A percentile compares a stretch with the other conserved stretches of the same genome.
These are phyloP conservation scores for Debaryomyces sp. DNA, from an alignment of 1,139 yeast species.

Conservation along the genomic window DNA sequence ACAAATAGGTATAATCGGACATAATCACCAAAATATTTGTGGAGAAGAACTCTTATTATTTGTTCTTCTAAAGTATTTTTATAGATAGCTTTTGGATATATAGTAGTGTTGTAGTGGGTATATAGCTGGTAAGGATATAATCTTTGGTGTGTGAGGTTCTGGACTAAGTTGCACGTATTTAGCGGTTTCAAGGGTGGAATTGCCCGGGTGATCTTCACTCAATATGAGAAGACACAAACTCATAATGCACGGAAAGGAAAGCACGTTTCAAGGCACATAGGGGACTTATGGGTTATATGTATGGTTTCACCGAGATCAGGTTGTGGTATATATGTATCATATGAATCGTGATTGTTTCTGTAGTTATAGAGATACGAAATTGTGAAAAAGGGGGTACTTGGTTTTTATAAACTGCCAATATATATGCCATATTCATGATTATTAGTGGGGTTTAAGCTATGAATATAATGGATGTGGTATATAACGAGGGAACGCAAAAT, in stretches of 20 bases:
- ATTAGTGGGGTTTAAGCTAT: not conserved
- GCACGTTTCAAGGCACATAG: not conserved
- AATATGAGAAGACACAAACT: not conserved
- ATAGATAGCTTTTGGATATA: not conserved
- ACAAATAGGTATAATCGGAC: too few species aligned
- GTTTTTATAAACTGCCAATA: not conserved
- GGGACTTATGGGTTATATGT: not conserved
- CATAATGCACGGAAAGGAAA: not conserved
- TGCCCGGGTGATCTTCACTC: not conserved
- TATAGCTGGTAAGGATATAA: not conserved
- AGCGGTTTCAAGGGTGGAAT: not conserved
- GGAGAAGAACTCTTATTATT: not conserved
- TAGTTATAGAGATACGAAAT: not conserved
- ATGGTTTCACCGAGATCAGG: not conserved
- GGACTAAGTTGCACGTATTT: not conserved
- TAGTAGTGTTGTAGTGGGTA: not conserved
- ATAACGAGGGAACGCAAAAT: not conserved
- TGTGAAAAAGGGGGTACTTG: not conserved
- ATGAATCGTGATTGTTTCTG: not conserved
- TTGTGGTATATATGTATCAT: not conserved
- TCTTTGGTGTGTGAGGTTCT: not conserved
- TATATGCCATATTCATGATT: not conserved
- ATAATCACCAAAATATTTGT: too few species aligned
- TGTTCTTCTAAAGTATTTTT: too few species aligned
- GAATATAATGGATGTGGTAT: not conserved